A percentile compares a stretch with the other conserved stretches of the same genome.
These are phyloP conservation scores for Myrica gale DNA, from an alignment of 306 rosid genomes.

Conservation along the genomic window DNA sequence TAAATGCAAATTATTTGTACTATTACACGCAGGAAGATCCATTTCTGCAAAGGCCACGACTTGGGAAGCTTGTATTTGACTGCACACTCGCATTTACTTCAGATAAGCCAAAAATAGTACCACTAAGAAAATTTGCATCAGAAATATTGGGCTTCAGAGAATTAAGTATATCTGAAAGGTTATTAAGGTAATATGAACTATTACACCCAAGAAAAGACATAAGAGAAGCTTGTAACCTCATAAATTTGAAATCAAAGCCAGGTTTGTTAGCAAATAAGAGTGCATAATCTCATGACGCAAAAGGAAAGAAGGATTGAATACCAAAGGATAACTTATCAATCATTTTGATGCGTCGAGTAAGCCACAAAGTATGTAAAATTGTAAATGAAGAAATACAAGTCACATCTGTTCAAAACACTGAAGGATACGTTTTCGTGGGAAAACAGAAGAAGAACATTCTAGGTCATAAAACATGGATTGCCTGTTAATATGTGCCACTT, in stretches of 20 bases:
- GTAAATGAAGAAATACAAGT: neutral
- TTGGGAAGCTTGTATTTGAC: slow-evolving; percentile 37
- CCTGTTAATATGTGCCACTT: slow-evolving; percentile 51
- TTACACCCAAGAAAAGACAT: slow-evolving; percentile 8
- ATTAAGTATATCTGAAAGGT: slow-evolving; percentile 59
- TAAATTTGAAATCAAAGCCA: slow-evolving; percentile 14
- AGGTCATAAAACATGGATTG: slow-evolving; percentile 51
- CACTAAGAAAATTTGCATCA: slow-evolving; percentile 45
- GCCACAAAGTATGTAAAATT: neutral
- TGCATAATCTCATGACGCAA: neutral
- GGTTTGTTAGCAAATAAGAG: slow-evolving; percentile 5
- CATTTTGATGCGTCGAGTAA: slow-evolving; percentile 2
- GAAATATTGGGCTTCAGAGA: slow-evolving; percentile 54
- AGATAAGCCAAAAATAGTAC: slow-evolving; percentile 58
- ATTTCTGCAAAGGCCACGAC: slow-evolving; percentile 33
- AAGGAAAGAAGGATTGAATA: neutral
- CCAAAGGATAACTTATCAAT: slow-evolving; percentile 12
- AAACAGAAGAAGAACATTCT: slow-evolving; percentile 45
- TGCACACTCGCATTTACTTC: slow-evolving; percentile 31
- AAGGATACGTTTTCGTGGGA: slow-evolving; percentile 72
- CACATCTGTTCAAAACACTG: neutral
- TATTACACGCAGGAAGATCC: slow-evolving; percentile 63
- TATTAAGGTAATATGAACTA: slow-evolving; percentile 41
- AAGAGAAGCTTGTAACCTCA: slow-evolving; percentile 11
- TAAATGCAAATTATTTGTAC: slow-evolving; percentile 2